Evolutionary conservation across 2,329 filamentous ascomycete species (phyloP).

Genomic region (Colletotrichum spinosum): DNA sequence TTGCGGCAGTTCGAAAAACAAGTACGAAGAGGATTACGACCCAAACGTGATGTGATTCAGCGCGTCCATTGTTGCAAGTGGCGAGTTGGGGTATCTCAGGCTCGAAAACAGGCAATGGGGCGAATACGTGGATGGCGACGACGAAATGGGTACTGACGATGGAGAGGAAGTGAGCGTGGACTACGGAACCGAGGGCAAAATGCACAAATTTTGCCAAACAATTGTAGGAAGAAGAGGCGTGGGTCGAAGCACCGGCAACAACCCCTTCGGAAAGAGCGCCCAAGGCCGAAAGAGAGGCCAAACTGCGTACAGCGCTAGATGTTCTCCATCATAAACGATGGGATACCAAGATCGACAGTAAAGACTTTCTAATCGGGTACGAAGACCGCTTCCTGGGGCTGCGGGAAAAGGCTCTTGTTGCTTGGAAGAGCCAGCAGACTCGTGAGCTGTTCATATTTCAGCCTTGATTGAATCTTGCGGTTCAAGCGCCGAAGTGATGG

Average conservation of each 20-base stretch:
- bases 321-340: constrained; percentile 70
- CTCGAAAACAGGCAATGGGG: constrained; percentile 64
- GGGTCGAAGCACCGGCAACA: constrained; percentile 21
- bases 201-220: constrained; percentile 10
- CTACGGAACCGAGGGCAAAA: not conserved
- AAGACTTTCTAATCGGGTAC: constrained; percentile 69
- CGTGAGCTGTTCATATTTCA: constrained; percentile 76
- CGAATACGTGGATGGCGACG: constrained; percentile 59
- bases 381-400: constrained; percentile 69
- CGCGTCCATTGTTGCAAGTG: constrained; percentile 50
- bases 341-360: constrained; percentile 65
- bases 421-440: constrained; percentile 72
- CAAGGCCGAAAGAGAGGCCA: constrained; percentile 52
- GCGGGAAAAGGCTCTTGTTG: constrained; percentile 63
- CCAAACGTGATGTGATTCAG: constrained; percentile 61
- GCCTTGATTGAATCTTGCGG: constrained; percentile 70
- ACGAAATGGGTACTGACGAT: constrained; percentile 51
- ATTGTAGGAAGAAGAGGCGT: constrained; percentile 37
- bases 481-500: constrained; percentile 67
- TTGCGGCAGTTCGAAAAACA: constrained; percentile 62
- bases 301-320: constrained; percentile 68
- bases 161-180: constrained; percentile 44
- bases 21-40: constrained; percentile 64
- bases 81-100: constrained; percentile 55
- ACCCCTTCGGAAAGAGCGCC: constrained; percentile 18